Evolutionary conservation across 2,329 filamentous ascomycete species (phyloP).

Genomic region (Pseudogymnoascus destructans): DNA sequence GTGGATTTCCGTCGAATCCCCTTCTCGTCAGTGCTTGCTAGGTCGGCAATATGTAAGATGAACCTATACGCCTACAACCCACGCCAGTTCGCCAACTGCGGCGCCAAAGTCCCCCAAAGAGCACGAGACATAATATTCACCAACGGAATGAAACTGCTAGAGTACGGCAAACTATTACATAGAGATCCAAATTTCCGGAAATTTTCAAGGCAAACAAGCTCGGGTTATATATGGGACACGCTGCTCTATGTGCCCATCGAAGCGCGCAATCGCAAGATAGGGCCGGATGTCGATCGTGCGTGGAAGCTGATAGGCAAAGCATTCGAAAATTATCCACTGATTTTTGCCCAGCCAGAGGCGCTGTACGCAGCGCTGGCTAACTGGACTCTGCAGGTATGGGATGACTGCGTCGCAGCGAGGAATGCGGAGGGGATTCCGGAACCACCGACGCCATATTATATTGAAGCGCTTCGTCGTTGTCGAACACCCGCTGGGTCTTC

Average conservation of each 20-base stretch:
- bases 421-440: slow-evolving; percentile 17
- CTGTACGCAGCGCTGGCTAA: slow-evolving; percentile 22
- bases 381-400: slow-evolving; percentile 24
- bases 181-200: slow-evolving; percentile 19
- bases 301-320: slow-evolving; percentile 22
- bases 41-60: slow-evolving; percentile 19
- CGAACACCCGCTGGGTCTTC: slow-evolving; percentile 9
- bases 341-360: slow-evolving; percentile 17
- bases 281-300: slow-evolving; percentile 21
- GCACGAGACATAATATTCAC: slow-evolving; percentile 19
- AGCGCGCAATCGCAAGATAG: slow-evolving; percentile 19
- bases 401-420: slow-evolving; percentile 18
- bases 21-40: slow-evolving; percentile 13
- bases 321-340: slow-evolving; percentile 18
- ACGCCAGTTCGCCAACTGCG: slow-evolving; percentile 13
- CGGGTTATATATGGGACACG: slow-evolving; percentile 24
- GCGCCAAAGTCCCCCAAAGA: slow-evolving; percentile 15
- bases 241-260: slow-evolving; percentile 26
- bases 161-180: slow-evolving; percentile 18
- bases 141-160: slow-evolving; percentile 18
- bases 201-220: slow-evolving; percentile 22
- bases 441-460: slow-evolving; percentile 17
- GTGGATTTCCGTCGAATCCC: slow-evolving; percentile 24
- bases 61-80: slow-evolving; percentile 18
- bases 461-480: slow-evolving; percentile 18